Evolutionary conservation across 2,329 filamentous ascomycete species (phyloP), one percentile per base, ranked within the genome.

Genomic region (Calonectria crousiana): DNA sequence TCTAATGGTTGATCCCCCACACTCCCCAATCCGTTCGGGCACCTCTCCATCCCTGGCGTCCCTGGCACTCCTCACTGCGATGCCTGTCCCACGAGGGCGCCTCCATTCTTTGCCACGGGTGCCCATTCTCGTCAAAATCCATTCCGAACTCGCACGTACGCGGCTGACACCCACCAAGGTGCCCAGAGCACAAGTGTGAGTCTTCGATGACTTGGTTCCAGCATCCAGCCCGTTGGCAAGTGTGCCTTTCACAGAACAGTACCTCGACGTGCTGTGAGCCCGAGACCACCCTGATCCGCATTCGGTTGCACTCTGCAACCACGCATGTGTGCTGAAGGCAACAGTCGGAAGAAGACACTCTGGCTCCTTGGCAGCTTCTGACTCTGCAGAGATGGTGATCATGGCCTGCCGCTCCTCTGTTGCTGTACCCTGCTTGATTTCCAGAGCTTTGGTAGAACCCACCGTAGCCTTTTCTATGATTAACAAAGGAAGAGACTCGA

Each of bases 321-420:
- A 66, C 67, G 47, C 77, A 79, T 58, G 74, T 74, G 71, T 80
- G 79, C 56, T 67, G 71, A 11, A 60, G 30, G 36, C 79, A 79
- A 32, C 77, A 72, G 41, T 78, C 77, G 14, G 76, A 79, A 26
- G 69, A 71, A 20, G 69, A 56, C 18, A 69, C 65, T 51, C 66
- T 69, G 26, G 74, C 20, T 32, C 75, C 73, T 28, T 41, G 68
- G 51, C 82, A 83, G 49, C 74, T 69, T 23, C 73, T 76, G 32
- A 75, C 60, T 20, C 75, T 75, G 73, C 81, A 83, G 65, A 79
- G 52, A 60, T 81, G 81, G 41, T 68, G 74, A 11, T 75, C 74
- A 56, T 79, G 82, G 56, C 67, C 34, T 16, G 72, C 52, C 60
- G 49, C 23, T 47, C 67, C 20, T 58, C 74, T 64, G 20, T 32